Base-by-base conservation (phyloP, 1,139 yeast species). In the Zygoascus meyerae region DNA sequence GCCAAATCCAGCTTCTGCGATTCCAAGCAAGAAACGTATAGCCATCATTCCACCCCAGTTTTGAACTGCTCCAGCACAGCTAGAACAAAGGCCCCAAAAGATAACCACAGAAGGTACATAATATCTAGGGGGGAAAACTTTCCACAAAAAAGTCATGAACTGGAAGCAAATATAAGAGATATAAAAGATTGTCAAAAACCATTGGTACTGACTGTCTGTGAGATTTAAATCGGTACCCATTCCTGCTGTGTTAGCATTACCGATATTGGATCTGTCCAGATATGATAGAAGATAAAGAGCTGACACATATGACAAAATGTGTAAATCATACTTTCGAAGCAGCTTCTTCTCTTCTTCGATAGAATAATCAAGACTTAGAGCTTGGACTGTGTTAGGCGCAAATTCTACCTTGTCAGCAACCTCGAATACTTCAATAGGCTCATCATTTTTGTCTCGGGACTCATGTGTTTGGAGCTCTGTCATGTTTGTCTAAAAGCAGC, bases 231-330 rank as follows among this genome's bases (percentile, higher is more conserved):
- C 83, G 12, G 64, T 67, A 52, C 71, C 75, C 47, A 81, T 62
- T 5, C 82, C 83, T 42, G 79, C 83, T 30, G 80, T 69, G 53
- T 79, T 68, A 1, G 86, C 85, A 58, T 77, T 73, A 2, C 83
- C 83, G 53, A 81, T 76, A 57, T 78, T 79, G 52, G 78, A 76
- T 54, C 83, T 66, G 62, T 81, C 86, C 50, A 81, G 66, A 55
- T 71, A 77, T 52, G 78, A 74, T 49, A 79, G 64, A 47, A 78
- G 68, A 53, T 78, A 78, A 46, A 78, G 67, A 41, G 72, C 56
- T n/a, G 76, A 71, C 34, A 77, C 65, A 35, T 44, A 54, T 8
- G 54, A 34, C 5, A 56, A 30, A 17, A 54, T 40, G 26, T 53
- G 35, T 29, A 40, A 16, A 34, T 55, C 59, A 8, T 51, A 45